Percentiles rank a stretch among this genome's conserved stretches.
These are phyloP conservation scores for Phytophthora tentaculata DNA, from an alignment of 352 stramenopile species.

Conservation along the genomic window DNA sequence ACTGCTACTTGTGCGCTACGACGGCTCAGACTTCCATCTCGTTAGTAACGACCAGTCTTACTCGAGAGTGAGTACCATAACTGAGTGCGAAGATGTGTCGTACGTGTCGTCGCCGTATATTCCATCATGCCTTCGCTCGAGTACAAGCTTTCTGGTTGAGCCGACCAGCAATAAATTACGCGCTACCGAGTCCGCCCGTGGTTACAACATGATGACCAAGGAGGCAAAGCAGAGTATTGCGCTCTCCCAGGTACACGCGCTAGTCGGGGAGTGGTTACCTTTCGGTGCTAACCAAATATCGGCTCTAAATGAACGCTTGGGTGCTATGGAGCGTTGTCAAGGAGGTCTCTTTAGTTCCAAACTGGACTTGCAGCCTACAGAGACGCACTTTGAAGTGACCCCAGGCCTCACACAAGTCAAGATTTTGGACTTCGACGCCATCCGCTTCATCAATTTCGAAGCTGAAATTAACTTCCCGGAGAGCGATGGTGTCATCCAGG, in stretches of 20 bases:
- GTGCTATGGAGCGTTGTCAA: constrained; percentile 95
- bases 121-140: constrained; percentile 95
- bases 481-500: constrained; percentile 93
- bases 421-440: constrained; percentile 97
- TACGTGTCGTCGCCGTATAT: constrained; percentile 98
- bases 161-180: constrained; percentile 95
- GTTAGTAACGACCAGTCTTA: constrained; percentile 65
- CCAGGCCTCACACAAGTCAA: constrained; percentile 96
- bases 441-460: constrained; percentile 98
- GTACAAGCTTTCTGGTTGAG: constrained; percentile 84
- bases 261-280: constrained; percentile 97
- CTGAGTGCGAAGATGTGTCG: constrained; percentile 97
- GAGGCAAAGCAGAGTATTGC: constrained; percentile 96
- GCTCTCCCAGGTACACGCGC: constrained; percentile 95
- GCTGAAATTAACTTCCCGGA: constrained; percentile 97
- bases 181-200: constrained; percentile 88
- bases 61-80: constrained; percentile 91
- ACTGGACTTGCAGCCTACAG: constrained; percentile 86
- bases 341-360: constrained; percentile 96
- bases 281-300: constrained; percentile 98
- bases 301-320: constrained; percentile 96
- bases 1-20: constrained; percentile 63
- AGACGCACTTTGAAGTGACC: constrained; percentile 87
- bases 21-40: constrained; percentile 79
- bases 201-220: constrained; percentile 92